phyloP scores from a whole-genome alignment of 164 flowering plant genomes.

The Tetrastigma voinierianum region DNA sequence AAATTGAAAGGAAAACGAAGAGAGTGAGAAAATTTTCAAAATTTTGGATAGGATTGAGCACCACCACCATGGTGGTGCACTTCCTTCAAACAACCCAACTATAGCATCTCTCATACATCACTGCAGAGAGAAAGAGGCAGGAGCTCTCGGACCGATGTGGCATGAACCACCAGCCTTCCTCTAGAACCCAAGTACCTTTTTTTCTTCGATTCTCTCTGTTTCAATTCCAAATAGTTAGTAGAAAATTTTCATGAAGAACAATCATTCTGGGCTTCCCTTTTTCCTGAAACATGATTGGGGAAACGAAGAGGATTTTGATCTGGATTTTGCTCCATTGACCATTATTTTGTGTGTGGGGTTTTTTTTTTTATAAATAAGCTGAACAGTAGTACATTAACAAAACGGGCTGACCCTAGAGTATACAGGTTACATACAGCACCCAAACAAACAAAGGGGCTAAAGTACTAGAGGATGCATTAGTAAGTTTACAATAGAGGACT shows the following conservation, averaged over 20 bases:
- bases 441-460: too few relatives aligned
- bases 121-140: slow-evolving; percentile 14
- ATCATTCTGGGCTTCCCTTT: too few relatives aligned
- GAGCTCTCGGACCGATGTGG: slow-evolving; percentile 13
- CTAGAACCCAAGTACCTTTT: slow-evolving; percentile 63
- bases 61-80: slow-evolving; percentile 17
- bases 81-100: slow-evolving; percentile 25
- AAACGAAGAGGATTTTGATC: too few relatives aligned
- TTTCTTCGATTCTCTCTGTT: slow-evolving; percentile 1
- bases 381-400: too few relatives aligned
- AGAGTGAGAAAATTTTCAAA: neutral
- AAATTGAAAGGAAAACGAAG: neutral
- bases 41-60: neutral
- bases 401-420: too few relatives aligned
- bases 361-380: too few relatives aligned
- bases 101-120: slow-evolving; percentile 23
- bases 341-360: too few relatives aligned
- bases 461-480: too few relatives aligned
- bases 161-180: slow-evolving; percentile 41
- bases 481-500: too few relatives aligned
- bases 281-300: too few relatives aligned
- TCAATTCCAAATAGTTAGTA: neutral
- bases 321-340: too few relatives aligned
- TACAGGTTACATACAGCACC: too few relatives aligned
- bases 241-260: neutral